Percentiles rank a stretch among this genome's conserved stretches.
phyloP scores from a whole-genome alignment of 805 yeast species.

The Barnettozyma sucrosica region DNA sequence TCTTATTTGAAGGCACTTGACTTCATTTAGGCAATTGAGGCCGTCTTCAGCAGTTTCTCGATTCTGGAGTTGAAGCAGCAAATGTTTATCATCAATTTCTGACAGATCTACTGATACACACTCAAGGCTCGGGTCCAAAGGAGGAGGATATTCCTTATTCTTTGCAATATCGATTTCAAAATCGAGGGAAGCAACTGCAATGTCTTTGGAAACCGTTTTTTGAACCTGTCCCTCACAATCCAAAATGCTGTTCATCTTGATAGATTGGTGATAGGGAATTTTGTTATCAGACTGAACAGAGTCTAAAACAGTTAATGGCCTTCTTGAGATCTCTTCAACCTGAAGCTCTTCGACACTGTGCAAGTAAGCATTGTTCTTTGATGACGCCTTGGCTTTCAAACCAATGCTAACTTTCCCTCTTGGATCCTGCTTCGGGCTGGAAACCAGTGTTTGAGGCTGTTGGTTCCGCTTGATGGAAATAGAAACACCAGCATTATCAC shows the following conservation, averaged over 20 bases:
- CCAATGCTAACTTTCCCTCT: neutral
- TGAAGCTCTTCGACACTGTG: neutral
- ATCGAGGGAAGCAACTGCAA: neutral
- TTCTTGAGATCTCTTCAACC: neutral
- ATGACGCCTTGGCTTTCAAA: neutral
- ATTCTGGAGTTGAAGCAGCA: neutral
- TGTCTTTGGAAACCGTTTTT: neutral
- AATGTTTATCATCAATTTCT: neutral
- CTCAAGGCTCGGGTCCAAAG: neutral
- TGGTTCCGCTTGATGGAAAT: slow-evolving; percentile 4
- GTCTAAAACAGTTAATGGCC: neutral
- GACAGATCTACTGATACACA: neutral
- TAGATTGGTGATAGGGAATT: neutral
- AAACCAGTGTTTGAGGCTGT: neutral
- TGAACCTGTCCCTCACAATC: neutral
- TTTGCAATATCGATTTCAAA: neutral
- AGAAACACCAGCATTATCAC: neutral
- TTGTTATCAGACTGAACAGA: neutral
- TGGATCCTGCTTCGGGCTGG: neutral
- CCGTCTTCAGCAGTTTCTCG: neutral
- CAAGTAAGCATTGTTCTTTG: neutral
- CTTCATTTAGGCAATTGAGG: no score
- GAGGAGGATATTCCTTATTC: neutral
- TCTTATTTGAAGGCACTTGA: no score
- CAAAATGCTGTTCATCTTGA: neutral